Base-by-base conservation (phyloP, 257 asterid species). In the Hygrophila difformis region DNA sequence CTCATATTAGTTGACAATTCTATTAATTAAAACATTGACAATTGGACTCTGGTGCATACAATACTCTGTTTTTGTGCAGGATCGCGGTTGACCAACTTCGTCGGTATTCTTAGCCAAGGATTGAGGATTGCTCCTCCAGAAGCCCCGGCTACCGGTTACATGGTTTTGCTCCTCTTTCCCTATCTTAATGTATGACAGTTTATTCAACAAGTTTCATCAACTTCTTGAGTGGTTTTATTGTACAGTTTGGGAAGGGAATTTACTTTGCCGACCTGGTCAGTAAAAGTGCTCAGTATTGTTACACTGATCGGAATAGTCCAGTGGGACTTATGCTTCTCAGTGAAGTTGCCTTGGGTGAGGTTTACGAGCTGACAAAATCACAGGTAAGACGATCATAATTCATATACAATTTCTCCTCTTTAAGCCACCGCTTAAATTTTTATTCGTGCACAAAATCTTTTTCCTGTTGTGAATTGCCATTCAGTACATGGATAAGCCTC, bases 71-170 rank as follows among this genome's bases (percentile, higher is more conserved):
- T 55, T 43, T 29, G 46, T 49, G 49, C 78, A 91, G 96, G 96
- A 57, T 91, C 99, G 13, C 74, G 96, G 42, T 46, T 91, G 70
- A 91, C 99, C 62, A 91, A 91, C 60, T 91, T 82, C 62, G 79
- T 91, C 39, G 99, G 99, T 63, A 91, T 91, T 51, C 94, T 91
- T 29, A 86, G 84, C 70, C 95, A 91, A 82, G 99, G 99, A 44
- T 69, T 91, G 56, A 69, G 99, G 68, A 76, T 91, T 63, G 99
- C 96, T 64, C 99, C 99, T 51, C 95, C 96, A 8, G 99, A 91
- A 82, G 99, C 99, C 60, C 99, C 99, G 31, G 73, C 88, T 53
- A 82, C 99, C 4, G 99, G 99, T 51, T 91, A 86, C 70, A 91
- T 91, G 99, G 99, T 91, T 60, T 58, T 40, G 8, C 8, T 34